Percentiles rank a stretch among this genome's conserved stretches.
Conservation (phyloP, 495 filamentous ascomycete genomes). For the Podospora bellae-mahoneyi region DNA sequence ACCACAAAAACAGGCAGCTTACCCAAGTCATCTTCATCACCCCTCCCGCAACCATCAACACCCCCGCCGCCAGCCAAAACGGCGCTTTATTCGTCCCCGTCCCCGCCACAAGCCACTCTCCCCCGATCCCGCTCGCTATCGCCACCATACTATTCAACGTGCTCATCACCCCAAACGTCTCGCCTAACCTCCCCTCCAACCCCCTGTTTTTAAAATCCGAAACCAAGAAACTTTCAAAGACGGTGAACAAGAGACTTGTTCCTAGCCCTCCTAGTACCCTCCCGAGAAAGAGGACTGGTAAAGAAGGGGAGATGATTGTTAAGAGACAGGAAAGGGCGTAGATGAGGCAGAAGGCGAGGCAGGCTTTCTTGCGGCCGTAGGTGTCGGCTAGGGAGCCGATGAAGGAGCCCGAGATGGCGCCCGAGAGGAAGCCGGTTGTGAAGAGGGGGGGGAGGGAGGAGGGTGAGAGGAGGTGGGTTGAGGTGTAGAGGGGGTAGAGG, state of each 20-base stretch:
- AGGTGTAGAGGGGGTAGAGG: constrained; percentile 53
- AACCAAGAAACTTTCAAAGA: constrained; percentile 60
- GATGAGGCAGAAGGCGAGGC: constrained; percentile 48
- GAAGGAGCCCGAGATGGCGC: constrained; percentile 47
- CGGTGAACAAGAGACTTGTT: constrained; percentile 53
- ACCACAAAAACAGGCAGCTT: constrained; percentile 17
- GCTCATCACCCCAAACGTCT: constrained; percentile 50
- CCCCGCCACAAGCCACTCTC: constrained; percentile 45
- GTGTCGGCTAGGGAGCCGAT: constrained; percentile 50
- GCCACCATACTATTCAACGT: constrained; percentile 52
- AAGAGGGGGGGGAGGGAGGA: constrained; percentile 48
- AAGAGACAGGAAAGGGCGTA: constrained; percentile 52
- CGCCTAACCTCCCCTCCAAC: constrained; percentile 36
- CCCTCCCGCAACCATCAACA: constrained; percentile 38
- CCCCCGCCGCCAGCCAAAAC: constrained; percentile 41
- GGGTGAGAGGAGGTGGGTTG: constrained; percentile 49
- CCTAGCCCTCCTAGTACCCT: constrained; percentile 52
- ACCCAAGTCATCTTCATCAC: constrained; percentile 49
- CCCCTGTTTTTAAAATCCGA: constrained; percentile 44
- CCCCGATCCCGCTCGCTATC: constrained; percentile 51
- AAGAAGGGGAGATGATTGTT: constrained; percentile 36
- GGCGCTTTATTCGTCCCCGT: constrained; percentile 50
- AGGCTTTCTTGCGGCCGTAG: constrained; percentile 46
- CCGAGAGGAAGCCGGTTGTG: constrained; percentile 50
- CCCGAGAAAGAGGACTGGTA: constrained; percentile 44